Percentiles rank a stretch among this genome's conserved stretches.
These are phyloP conservation scores for Cerioporus squamosus DNA, from an alignment of 1,284 basidiomycete genomes.

Conservation along the genomic window DNA sequence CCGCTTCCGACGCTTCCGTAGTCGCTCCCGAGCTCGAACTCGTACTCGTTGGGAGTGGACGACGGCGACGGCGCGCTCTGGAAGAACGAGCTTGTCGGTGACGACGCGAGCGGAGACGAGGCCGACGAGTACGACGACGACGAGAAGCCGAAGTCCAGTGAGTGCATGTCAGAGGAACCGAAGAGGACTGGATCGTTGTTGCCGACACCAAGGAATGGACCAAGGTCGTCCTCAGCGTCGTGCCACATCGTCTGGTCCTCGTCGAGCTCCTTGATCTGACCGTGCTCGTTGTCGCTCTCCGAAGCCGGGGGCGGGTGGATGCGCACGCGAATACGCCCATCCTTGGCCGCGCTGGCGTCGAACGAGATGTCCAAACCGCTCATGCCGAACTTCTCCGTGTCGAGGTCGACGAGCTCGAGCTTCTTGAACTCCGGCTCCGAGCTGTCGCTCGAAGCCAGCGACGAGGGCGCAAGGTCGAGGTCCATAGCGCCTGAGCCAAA, in stretches of 20 bases:
- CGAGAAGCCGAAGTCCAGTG: conserved; percentile 42
- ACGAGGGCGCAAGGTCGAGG: conserved; percentile 44
- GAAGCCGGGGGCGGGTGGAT: conserved; percentile 52
- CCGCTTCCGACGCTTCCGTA: conserved; percentile 27
- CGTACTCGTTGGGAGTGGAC: conserved; percentile 24
- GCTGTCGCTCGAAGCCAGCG: conserved; percentile 26
- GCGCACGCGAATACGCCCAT: conserved; percentile 74
- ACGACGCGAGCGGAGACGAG: conserved; percentile 14
- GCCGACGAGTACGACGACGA: conserved; percentile 32
- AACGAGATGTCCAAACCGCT: conserved; percentile 73
- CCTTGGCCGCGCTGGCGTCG: conserved; percentile 61
- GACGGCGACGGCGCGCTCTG: conserved; percentile 31
- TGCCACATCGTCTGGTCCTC: conserved; percentile 37
- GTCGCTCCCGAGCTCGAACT: conserved; percentile 31
- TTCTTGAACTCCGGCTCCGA: conserved; percentile 39
- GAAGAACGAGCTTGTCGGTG: conserved; percentile 21
- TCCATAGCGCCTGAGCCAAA: conserved; percentile 51
- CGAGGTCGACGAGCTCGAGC: conserved; percentile 58
- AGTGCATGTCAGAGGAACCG: conserved; percentile 21
- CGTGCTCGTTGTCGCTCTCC: conserved; percentile 28
- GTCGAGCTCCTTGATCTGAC: conserved; percentile 36
- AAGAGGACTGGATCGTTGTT: conserved; percentile 13
- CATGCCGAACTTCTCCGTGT: conserved; percentile 53
- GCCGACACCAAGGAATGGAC: conserved; percentile 62
- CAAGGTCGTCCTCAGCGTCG: conserved; percentile 37